phyloP scores from a whole-genome alignment of 2,329 filamentous ascomycete species.

The Sporothrix dimorphospora region DNA sequence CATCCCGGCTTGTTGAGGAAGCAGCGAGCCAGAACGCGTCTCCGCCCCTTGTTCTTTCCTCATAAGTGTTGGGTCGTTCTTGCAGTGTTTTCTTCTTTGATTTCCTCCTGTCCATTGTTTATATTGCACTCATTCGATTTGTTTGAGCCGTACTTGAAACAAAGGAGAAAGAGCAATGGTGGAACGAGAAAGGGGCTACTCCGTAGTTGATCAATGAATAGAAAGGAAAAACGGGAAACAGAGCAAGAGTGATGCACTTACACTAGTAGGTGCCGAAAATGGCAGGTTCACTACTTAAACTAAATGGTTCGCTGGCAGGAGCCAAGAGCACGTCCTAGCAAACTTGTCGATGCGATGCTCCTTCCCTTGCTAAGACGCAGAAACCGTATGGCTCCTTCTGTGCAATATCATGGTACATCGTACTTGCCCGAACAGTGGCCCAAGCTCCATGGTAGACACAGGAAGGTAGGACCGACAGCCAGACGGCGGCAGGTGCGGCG shows the following conservation, averaged over 20 bases:
- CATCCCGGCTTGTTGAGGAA: neutral
- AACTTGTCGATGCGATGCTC: neutral
- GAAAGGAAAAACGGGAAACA: neutral
- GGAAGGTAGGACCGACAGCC: neutral
- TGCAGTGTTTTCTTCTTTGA: neutral
- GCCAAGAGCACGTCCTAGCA: neutral
- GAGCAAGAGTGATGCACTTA: neutral
- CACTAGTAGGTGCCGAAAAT: neutral
- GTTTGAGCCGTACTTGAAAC: conserved; percentile 1
- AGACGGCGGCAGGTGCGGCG: neutral
- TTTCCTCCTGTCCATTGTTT: neutral
- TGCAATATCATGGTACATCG: neutral
- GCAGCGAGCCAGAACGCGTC: neutral
- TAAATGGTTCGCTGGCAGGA: conserved; percentile 24
- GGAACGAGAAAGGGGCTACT: neutral
- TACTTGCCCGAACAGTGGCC: neutral
- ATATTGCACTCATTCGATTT: neutral
- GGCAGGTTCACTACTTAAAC: neutral
- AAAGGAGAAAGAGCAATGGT: conserved; percentile 6
- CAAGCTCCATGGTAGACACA: neutral
- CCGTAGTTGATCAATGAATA: neutral
- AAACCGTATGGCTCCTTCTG: neutral
- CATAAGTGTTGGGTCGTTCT: neutral
- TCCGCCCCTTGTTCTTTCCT: neutral
- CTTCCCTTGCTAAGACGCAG: neutral